A percentile compares a stretch with the other conserved stretches of the same genome.
These are phyloP conservation scores for Salix viminalis DNA, from an alignment of 345 rosid genomes.

Conservation along the genomic window DNA sequence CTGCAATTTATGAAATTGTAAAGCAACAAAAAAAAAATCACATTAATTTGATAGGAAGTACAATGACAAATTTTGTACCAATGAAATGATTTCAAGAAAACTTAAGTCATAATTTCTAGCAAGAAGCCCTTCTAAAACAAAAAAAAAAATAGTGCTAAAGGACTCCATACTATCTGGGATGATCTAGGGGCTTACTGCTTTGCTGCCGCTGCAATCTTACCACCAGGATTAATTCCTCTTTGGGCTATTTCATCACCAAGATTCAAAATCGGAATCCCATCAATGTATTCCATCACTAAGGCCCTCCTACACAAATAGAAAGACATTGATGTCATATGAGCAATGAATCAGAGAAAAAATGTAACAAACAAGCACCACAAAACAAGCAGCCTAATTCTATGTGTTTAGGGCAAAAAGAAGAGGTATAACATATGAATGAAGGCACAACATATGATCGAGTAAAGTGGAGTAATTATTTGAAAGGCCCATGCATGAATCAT, in stretches of 20 bases:
- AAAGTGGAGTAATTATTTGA: background rate
- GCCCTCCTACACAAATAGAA: slow-evolving; percentile 48
- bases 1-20: background rate
- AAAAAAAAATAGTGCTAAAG: slow-evolving; percentile 1
- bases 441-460: background rate
- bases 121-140: background rate
- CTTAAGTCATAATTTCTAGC: background rate
- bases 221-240: slow-evolving; percentile 83
- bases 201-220: slow-evolving; percentile 82
- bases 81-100: background rate
- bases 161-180: slow-evolving; percentile 37
- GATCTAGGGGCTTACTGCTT: slow-evolving; percentile 77
- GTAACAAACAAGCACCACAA: background rate
- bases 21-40: background rate
- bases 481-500: background rate
- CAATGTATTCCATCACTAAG: slow-evolving; percentile 85
- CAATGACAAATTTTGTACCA: background rate
- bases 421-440: background rate
- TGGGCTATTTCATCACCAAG: slow-evolving; percentile 84
- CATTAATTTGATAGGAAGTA: background rate
- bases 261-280: slow-evolving; percentile 84
- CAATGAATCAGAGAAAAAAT: background rate
- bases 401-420: background rate
- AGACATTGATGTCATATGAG: slow-evolving; percentile 8
- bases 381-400: background rate